phyloP scores from a whole-genome alignment of 805 yeast genomes.

The Wickerhamomyces pijperi region DNA sequence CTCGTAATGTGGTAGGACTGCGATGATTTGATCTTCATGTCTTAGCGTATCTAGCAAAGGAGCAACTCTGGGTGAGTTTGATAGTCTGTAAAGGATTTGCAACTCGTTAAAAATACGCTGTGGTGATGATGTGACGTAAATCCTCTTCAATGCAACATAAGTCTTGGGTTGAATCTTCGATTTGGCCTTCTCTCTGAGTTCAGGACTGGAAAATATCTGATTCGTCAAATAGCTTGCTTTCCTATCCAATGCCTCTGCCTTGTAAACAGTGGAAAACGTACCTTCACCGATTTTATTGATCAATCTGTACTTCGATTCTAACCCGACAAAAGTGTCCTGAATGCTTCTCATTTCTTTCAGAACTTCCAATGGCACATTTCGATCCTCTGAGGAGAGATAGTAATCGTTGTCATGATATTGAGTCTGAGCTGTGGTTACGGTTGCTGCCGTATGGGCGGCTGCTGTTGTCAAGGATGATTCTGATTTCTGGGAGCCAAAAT shows the following conservation, averaged over 20 bases:
- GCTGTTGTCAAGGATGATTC: not conserved
- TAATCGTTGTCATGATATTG: not conserved
- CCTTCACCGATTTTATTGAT: conserved; percentile 62
- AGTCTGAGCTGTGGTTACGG: not conserved
- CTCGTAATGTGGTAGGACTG: conserved; percentile 82
- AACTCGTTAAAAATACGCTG: conserved; percentile 83
- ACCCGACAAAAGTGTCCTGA: conserved; percentile 40
- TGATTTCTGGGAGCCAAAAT: not conserved
- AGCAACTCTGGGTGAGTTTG: conserved; percentile 67
- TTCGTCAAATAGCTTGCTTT: conserved; percentile 23
- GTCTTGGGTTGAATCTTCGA: conserved; percentile 16
- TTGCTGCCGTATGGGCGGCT: not conserved
- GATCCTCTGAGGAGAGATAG: conserved; percentile 22
- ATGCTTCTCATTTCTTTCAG: conserved; percentile 47
- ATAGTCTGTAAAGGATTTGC: conserved; percentile 56
- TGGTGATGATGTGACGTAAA: conserved; percentile 93
- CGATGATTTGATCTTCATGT: conserved; percentile 83
- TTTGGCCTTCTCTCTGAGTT: conserved; percentile 21
- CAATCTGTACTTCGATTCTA: conserved; percentile 25
- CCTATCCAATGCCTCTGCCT: conserved; percentile 41
- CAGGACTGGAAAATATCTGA: conserved; percentile 21
- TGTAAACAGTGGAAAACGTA: conserved; percentile 81
- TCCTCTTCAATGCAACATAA: conserved; percentile 80
- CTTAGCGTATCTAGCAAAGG: conserved; percentile 84
- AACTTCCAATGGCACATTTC: conserved; percentile 38